Evolutionary conservation across 208 protist genomes (phyloP).

Genomic region (Leishmania arabica): DNA sequence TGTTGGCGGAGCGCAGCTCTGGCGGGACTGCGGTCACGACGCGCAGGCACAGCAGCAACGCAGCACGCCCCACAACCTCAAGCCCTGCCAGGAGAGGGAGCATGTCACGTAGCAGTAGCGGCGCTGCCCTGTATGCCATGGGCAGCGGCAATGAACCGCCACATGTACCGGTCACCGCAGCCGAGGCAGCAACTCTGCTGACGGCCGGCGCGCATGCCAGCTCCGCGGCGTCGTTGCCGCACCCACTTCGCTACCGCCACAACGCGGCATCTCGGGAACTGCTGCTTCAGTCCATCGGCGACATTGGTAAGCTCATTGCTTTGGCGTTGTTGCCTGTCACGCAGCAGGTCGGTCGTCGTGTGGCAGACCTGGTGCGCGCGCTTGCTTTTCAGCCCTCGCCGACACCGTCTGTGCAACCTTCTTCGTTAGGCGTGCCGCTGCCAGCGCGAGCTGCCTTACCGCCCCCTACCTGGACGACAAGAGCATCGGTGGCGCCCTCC

Average conservation of each 20-base stretch:
- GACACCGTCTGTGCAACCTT: background rate
- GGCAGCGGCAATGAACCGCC: background rate
- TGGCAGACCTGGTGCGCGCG: slow-evolving; percentile 54
- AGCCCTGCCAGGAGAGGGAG: background rate
- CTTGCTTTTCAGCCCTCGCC: slow-evolving; percentile 25
- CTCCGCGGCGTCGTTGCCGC: background rate
- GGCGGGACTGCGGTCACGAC: background rate
- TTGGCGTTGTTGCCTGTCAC: slow-evolving; percentile 64
- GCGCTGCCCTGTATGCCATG: background rate
- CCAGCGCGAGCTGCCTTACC: background rate
- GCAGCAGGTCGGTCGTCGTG: slow-evolving; percentile 35
- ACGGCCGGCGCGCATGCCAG: background rate
- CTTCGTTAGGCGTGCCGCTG: background rate
- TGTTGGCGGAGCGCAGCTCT: slow-evolving; percentile 26
- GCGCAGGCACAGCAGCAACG: background rate
- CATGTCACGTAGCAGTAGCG: background rate
- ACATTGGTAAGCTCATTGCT: slow-evolving; percentile 72
- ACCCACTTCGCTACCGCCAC: slow-evolving; percentile 28
- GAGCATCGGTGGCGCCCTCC: background rate
- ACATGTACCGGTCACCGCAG: background rate
- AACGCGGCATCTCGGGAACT: slow-evolving; percentile 33
- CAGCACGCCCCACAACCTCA: background rate
- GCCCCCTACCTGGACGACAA: no score
- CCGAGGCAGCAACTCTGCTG: background rate
- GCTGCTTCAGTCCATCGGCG: slow-evolving; percentile 63